Percentiles rank a stretch among this genome's conserved stretches.
These are phyloP conservation scores for Letharia columbiana DNA, from an alignment of 495 filamentous ascomycete species.

Conservation along the genomic window DNA sequence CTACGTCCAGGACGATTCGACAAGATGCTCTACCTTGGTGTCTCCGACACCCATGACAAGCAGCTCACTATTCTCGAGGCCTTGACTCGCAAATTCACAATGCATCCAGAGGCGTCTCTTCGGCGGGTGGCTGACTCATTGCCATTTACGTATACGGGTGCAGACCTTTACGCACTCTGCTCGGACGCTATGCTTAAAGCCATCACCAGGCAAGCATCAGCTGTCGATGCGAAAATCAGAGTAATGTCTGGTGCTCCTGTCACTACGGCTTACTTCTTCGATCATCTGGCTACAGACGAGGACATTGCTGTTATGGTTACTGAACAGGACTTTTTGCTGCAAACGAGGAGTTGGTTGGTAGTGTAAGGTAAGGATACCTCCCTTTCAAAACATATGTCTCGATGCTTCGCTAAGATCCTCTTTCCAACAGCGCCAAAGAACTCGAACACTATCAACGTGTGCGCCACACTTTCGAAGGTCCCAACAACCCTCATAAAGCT, in stretches of 20 bases:
- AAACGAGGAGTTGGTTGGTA: constrained; percentile 76
- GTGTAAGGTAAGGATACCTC: constrained; percentile 53
- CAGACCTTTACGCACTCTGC: constrained; percentile 92
- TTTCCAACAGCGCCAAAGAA: constrained; percentile 63
- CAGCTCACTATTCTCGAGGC: constrained; percentile 92
- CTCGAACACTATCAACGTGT: constrained; percentile 86
- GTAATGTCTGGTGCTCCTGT: constrained; percentile 48
- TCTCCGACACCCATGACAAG: constrained; percentile 94
- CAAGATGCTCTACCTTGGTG: constrained; percentile 97
- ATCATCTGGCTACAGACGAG: constrained; percentile 73
- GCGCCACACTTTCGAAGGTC: constrained; percentile 63
- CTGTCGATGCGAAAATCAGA: constrained; percentile 77
- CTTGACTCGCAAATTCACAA: constrained; percentile 84
- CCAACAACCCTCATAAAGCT: constrained; percentile 8
- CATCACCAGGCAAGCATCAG: constrained; percentile 78
- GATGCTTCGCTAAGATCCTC: constrained; percentile 22
- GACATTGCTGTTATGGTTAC: constrained; percentile 81
- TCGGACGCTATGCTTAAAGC: constrained; percentile 99
- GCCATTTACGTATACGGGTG: constrained; percentile 94
- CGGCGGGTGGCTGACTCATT: constrained; percentile 62
- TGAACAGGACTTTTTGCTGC: constrained; percentile 80
- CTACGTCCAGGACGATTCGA: constrained; percentile 90
- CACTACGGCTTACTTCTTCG: constrained; percentile 87
- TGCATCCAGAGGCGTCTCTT: constrained; percentile 68
- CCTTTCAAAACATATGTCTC: neutral